Evolutionary conservation across 2,329 filamentous ascomycete species (phyloP).

Genomic region (Hymenoscyphus infarciens): DNA sequence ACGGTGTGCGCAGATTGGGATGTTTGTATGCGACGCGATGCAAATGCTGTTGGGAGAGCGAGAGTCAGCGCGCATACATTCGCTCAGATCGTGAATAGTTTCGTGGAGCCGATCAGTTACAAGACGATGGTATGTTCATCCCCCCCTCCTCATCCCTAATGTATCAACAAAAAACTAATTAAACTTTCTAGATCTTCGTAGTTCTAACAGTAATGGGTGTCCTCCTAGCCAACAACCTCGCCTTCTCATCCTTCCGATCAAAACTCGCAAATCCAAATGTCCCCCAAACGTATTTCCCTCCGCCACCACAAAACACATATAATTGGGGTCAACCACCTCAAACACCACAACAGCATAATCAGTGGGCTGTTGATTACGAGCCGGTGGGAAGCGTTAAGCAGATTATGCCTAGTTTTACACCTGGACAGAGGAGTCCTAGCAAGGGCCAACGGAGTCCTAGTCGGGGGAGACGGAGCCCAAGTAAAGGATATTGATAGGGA

Average conservation of each 20-base stretch:
- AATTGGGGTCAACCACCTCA: conserved; percentile 32
- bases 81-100: conserved; percentile 89
- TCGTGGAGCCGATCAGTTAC: conserved; percentile 84
- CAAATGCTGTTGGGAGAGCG: conserved; percentile 71
- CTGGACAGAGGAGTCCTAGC: conserved; percentile 30
- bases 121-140: conserved; percentile 63
- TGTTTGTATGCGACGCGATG: conserved; percentile 81
- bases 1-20: conserved; percentile 76
- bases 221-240: conserved; percentile 50
- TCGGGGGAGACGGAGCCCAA: conserved; percentile 22
- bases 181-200: conserved; percentile 45
- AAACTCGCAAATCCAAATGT: conserved; percentile 31
- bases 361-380: conserved; percentile 20
- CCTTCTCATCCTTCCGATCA: conserved; percentile 38
- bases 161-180: conserved; percentile 14
- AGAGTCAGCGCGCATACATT: conserved; percentile 83
- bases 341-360: conserved; percentile 21
- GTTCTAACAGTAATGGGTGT: conserved; percentile 47
- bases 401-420: conserved; percentile 32
- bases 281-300: conserved; percentile 28
- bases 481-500: conserved; percentile 12
- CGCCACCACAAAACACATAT: conserved; percentile 22
- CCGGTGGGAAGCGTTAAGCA: conserved; percentile 22
- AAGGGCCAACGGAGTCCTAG: conserved; percentile 29
- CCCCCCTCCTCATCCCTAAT: neutral